Conservation (phyloP, 306 rosid genomes). For the Vicia sativa region DNA sequence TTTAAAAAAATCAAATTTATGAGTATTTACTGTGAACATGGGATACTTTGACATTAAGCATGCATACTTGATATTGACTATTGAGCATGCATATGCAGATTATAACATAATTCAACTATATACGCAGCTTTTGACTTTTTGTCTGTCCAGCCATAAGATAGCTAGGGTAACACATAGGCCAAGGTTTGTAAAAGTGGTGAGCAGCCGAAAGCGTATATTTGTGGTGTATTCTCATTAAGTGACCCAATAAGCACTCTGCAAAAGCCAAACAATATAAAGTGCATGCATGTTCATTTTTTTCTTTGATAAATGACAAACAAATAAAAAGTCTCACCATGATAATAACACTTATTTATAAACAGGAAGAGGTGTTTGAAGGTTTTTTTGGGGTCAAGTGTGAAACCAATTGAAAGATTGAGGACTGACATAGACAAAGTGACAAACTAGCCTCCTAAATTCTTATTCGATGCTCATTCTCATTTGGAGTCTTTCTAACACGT, state of each 20-base stretch:
- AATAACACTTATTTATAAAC: background rate
- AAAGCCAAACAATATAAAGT: background rate
- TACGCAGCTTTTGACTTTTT: slow-evolving; percentile 45
- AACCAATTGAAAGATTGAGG: background rate
- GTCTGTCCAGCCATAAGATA: slow-evolving; percentile 10
- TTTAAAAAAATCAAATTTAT: no score
- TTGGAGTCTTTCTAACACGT: background rate
- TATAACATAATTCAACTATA: slow-evolving; percentile 36
- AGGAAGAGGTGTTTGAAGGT: background rate
- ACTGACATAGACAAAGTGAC: background rate
- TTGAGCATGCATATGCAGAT: slow-evolving; percentile 23
- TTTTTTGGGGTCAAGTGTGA: slow-evolving; percentile 1
- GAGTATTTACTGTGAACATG: no score
- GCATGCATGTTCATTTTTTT: background rate
- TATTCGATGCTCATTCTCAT: background rate
- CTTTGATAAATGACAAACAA: background rate
- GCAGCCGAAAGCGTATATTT: slow-evolving; percentile 18
- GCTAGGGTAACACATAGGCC: background rate
- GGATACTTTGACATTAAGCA: background rate
- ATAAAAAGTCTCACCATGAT: background rate
- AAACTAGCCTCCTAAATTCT: background rate
- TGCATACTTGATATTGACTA: no score
- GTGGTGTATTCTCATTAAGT: background rate
- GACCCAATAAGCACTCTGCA: background rate
- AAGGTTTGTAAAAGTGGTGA: background rate